Conservation (phyloP, 768 basidiomycete genomes). For the Gymnopilus dilepis region DNA sequence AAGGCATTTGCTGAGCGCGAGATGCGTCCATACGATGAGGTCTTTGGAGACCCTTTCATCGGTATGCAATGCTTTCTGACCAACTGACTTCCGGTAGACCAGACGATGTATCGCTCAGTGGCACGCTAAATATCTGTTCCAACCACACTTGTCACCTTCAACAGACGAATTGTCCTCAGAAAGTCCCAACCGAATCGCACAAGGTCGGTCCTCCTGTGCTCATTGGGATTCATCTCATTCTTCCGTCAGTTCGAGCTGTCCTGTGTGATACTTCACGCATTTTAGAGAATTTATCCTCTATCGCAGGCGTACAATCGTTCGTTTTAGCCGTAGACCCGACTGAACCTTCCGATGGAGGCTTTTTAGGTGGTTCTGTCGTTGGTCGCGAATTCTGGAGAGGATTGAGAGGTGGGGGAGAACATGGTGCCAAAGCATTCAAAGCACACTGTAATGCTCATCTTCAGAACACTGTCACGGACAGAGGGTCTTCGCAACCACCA, state of each 20-base stretch:
- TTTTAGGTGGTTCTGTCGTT: slow-evolving; percentile 63
- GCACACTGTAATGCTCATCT: slow-evolving; percentile 43
- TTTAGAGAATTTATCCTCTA: slow-evolving; percentile 56
- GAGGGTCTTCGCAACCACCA: slow-evolving; percentile 11
- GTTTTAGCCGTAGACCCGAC: slow-evolving; percentile 62
- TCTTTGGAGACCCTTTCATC: slow-evolving; percentile 34
- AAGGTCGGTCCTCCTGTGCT: slow-evolving; percentile 12
- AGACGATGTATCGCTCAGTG: slow-evolving; percentile 65
- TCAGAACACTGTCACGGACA: slow-evolving; percentile 4
- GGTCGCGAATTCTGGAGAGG: slow-evolving; percentile 74
- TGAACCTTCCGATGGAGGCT: slow-evolving; percentile 52
- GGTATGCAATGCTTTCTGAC: slow-evolving; percentile 30
- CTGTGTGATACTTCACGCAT: slow-evolving; percentile 55
- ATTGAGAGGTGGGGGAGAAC: slow-evolving; percentile 60
- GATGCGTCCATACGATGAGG: slow-evolving; percentile 63
- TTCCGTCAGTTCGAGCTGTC: slow-evolving; percentile 46
- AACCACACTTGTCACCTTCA: slow-evolving; percentile 21
- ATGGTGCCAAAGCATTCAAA: slow-evolving; percentile 63
- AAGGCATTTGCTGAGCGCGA: slow-evolving; percentile 67
- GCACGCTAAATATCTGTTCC: slow-evolving; percentile 65
- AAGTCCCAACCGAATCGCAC: slow-evolving; percentile 4
- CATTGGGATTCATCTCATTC: neutral
- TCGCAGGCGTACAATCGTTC: slow-evolving; percentile 64
- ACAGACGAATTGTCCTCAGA: neutral
- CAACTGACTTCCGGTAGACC: slow-evolving; percentile 35